Evolutionary conservation across 345 rosid genomes (phyloP).

Genomic region (Moricandia moricandioides): DNA sequence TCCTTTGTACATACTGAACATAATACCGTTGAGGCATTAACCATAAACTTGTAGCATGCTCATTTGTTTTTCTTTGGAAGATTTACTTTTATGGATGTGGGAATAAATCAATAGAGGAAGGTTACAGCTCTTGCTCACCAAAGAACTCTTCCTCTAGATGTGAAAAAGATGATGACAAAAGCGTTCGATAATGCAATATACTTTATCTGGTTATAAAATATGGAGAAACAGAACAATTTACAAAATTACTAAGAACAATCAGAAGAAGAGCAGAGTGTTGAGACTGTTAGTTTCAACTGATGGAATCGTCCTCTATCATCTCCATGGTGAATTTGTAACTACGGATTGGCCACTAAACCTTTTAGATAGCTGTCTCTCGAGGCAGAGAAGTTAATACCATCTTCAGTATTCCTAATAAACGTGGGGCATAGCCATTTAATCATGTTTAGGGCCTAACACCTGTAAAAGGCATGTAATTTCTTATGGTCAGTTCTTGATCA

Average conservation of each 20-base stretch:
- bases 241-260: not conserved
- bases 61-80: not conserved
- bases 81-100: not conserved
- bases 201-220: not conserved
- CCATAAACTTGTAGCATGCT: not conserved
- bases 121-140: not conserved
- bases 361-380: too few species aligned
- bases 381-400: too few species aligned
- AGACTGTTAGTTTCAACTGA: not conserved
- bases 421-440: too few species aligned
- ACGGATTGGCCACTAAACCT: too few species aligned
- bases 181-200: not conserved
- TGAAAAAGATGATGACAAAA: not conserved
- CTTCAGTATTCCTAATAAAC: too few species aligned
- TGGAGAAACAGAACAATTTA: not conserved
- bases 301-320: not conserved
- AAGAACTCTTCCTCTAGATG: not conserved
- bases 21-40: conserved; percentile 1
- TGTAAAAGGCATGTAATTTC: too few species aligned
- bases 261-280: not conserved
- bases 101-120: not conserved
- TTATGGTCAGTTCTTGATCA: too few species aligned
- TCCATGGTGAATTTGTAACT: too few species aligned
- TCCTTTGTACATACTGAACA: conserved; percentile 24
- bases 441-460: too few species aligned